These are phyloP conservation scores for Russula emetica DNA, from an alignment of 768 basidiomycete genomes.

Conservation along the genomic window DNA sequence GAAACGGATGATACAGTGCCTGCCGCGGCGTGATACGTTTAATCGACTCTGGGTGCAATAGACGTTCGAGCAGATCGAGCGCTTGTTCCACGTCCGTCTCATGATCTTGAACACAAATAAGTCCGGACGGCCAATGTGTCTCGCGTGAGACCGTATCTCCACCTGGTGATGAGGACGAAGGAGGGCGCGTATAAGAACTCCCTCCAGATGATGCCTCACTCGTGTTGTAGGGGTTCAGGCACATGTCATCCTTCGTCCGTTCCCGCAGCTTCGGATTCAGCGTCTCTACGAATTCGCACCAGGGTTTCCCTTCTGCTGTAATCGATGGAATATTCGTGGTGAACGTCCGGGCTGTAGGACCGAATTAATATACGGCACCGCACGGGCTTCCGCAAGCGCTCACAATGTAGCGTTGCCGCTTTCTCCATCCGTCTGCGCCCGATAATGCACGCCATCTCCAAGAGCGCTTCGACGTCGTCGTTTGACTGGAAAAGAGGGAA, in stretches of 20 bases:
- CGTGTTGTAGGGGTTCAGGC: constrained; percentile 50
- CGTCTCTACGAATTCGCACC: constrained; percentile 69
- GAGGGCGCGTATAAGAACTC: constrained; percentile 29
- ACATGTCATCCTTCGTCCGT: constrained; percentile 47
- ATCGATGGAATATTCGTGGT: constrained; percentile 85
- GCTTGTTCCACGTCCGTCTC: constrained; percentile 57
- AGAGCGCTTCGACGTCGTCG: constrained; percentile 91
- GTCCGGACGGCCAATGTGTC: constrained; percentile 29
- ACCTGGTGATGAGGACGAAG: constrained; percentile 30
- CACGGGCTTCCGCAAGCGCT: constrained; percentile 14
- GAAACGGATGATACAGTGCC: constrained; percentile 77
- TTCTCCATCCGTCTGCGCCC: constrained; percentile 81
- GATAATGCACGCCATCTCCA: constrained; percentile 89
- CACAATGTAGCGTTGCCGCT: constrained; percentile 85
- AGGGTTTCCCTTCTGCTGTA: constrained; percentile 57
- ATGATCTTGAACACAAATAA: constrained; percentile 41
- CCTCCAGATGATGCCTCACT: constrained; percentile 30
- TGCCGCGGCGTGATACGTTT: constrained; percentile 71
- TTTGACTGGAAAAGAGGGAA: constrained; percentile 93
- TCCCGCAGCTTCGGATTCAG: constrained; percentile 69
- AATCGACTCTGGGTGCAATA: constrained; percentile 75
- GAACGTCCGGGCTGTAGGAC: constrained; percentile 71
- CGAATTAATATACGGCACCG: constrained; percentile 6
- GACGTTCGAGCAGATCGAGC: constrained; percentile 66
- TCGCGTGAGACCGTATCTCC: constrained; percentile 30